Conservation (phyloP, 1,284 basidiomycete species). For the Megacollybia platyphylla region DNA sequence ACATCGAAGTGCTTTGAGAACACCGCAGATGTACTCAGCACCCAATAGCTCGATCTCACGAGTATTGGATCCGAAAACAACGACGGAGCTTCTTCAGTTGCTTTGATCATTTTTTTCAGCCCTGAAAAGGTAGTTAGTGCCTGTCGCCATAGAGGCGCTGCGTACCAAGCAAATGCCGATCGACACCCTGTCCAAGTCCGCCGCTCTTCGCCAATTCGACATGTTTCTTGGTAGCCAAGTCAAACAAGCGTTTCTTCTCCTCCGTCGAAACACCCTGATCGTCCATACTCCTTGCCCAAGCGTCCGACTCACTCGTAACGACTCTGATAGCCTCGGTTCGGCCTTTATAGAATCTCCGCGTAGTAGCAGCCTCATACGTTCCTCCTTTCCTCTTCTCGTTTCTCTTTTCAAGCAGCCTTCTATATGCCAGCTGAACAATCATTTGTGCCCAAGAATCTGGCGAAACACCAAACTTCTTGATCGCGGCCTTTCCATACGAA, state of each 20-base stretch:
- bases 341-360: constrained; percentile 74
- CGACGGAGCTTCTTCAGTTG: constrained; percentile 50
- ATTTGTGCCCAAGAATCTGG: constrained; percentile 94
- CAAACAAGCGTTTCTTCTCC: constrained; percentile 47
- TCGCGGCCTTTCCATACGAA: constrained; percentile 75
- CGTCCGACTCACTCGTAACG: constrained; percentile 57
- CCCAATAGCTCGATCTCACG: constrained; percentile 55
- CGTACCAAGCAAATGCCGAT: constrained; percentile 74
- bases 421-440: constrained; percentile 79
- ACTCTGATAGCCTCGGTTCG: constrained; percentile 84
- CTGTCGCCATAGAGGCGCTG: neutral
- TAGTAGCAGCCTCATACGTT: constrained; percentile 86
- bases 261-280: constrained; percentile 22
- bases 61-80: constrained; percentile 67
- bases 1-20: constrained; percentile 70
- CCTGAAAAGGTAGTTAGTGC: constrained; percentile 27
- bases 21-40: constrained; percentile 77
- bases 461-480: constrained; percentile 76
- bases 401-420: constrained; percentile 36
- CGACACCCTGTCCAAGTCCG: constrained; percentile 66
- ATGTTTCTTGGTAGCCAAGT: constrained; percentile 59
- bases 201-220: constrained; percentile 57
- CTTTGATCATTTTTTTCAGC: constrained; percentile 48
- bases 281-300: constrained; percentile 70
- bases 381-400: constrained; percentile 33